Evolutionary conservation across 2,329 filamentous ascomycete genomes (phyloP), one percentile per base, ranked within the genome.

Genomic region (Colletotrichum sp.): DNA sequence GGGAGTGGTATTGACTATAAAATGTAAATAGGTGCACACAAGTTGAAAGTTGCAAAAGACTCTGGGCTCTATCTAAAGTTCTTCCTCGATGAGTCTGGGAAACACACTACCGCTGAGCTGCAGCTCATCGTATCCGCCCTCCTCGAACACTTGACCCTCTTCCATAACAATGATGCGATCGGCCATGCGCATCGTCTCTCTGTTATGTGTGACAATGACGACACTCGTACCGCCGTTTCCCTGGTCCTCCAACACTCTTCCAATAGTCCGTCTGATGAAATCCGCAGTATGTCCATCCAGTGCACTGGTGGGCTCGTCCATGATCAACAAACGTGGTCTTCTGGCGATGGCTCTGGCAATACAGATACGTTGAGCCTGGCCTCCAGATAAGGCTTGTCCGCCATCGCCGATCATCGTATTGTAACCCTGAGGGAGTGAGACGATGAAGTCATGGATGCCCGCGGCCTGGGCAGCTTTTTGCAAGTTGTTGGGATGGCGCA

Each of bases 221-320:
- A 98, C 90, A 0, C 93, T 93, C 81, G 95, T 89, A 0, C 84
- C 85, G 13, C 65, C 65, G 5, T 75, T 11, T 73, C 71, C 75
- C 43, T 68, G 21, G 59, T 80, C 69, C 1, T 77, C 74, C 15
- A 92, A 84, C 2, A 97, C 82, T 0, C 80, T 79, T 43, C 82
- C 82, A 54, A 98, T 87, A 0, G 93, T 93, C 11, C 88, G 83
- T 15, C 93, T 86, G 5, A 98, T 89, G 3, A 88, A 83, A 4
- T 87, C 87, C 0, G 94, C 92, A 51, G 89, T 93, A 77, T 92
- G 90, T 0, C 88, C 87, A 79, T 98, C 96, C 0, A 98, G 86
- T 1, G 93, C 93, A 31, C 92, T 94, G 0, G 96, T 98, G 1
- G 95, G 94, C 83, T 98, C 96, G 78, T 98, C 96, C 3, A 98